These are phyloP conservation scores for Pseudocohnilembus persalinus DNA, from an alignment of 169 alveolate genomes.

Conservation along the genomic window DNA sequence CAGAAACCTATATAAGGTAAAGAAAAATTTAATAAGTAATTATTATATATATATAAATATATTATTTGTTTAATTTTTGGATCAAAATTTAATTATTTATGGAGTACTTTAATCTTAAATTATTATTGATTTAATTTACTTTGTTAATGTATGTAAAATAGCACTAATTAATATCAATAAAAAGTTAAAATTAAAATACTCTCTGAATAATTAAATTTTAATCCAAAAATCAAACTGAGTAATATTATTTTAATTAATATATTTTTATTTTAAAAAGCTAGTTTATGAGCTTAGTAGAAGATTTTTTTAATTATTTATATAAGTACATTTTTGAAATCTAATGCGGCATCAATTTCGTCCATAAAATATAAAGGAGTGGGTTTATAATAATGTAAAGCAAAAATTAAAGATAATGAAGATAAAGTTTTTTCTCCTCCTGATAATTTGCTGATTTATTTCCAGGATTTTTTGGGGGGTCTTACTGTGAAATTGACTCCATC, in stretches of 20 bases:
- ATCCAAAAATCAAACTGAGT: no score
- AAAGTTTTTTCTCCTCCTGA: slow-evolving; percentile 99
- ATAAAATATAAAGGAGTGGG: slow-evolving; percentile 98
- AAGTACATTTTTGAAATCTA: slow-evolving; percentile 96
- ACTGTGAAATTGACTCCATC: slow-evolving; percentile 98
- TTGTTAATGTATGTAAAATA: no score
- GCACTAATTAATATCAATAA: no score
- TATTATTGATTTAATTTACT: slow-evolving; percentile 77
- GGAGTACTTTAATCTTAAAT: neutral
- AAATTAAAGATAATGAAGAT: slow-evolving; percentile 95
- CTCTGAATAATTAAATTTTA: no score
- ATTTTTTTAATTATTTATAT: no score
- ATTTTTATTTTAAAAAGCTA: no score
- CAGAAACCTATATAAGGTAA: neutral
- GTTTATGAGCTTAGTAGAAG: no score
- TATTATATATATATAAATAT: neutral
- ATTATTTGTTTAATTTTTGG: neutral
- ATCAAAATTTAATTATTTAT: neutral
- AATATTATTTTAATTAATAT: no score
- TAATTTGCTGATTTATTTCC: slow-evolving; percentile 96
- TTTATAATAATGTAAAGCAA: slow-evolving; percentile 98
- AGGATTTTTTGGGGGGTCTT: slow-evolving; percentile 97
- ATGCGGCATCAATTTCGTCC: slow-evolving; percentile 99
- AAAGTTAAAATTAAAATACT: no score
- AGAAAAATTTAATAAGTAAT: no score